Base-by-base conservation (phyloP, 106 monocot species). In the Cymbidium sinense region DNA sequence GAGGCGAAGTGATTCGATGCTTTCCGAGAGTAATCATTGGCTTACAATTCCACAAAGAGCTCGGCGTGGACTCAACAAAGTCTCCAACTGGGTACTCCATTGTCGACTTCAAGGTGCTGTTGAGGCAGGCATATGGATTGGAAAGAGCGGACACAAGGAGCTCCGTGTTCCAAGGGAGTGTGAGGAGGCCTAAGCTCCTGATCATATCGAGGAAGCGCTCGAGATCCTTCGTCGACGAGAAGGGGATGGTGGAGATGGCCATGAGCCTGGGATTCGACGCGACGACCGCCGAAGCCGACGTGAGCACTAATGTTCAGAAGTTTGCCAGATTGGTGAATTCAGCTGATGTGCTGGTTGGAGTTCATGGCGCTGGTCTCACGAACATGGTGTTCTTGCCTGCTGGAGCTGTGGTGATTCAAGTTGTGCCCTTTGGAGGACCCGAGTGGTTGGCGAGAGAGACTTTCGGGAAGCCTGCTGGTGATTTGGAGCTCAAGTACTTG, bases 301-400 rank as follows among this genome's bases (percentile, higher is more conserved):
- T 82, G 25, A 75, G 23, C 41, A 80, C 86, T 5, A 84, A 87
- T 44, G 29, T 89, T n/a, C 39, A 74, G 17, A 77, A 87, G 70
- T 91, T 91, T 39, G 91, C 89, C 3, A 75, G 84, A 61, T 75
- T 91, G 77, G 94, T 91, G 73, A 94, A 94, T 70, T 84, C 86
- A 0, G 89, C 89, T n/a, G 94, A 94, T 71, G 94, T 94, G 51
- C 76, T 91, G 89, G 13, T 94, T 2, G 94, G 89, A 13, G 91
- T 87, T 4, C 87, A 91, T 43, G 94, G 91, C 2, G 87, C 91
- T 0, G 94, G 91, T 70, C 87, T 94, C 20, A 91, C 94, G 18
- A 91, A 94, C 82, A 86, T 94, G 87, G 76, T 94, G 71, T 94
- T 87, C 83, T 79, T 94, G 50, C 91, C 94, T 0, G 74, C 77